Evolutionary conservation across 83 land plant genomes (phyloP).

Genomic region (Thuja plicata): DNA sequence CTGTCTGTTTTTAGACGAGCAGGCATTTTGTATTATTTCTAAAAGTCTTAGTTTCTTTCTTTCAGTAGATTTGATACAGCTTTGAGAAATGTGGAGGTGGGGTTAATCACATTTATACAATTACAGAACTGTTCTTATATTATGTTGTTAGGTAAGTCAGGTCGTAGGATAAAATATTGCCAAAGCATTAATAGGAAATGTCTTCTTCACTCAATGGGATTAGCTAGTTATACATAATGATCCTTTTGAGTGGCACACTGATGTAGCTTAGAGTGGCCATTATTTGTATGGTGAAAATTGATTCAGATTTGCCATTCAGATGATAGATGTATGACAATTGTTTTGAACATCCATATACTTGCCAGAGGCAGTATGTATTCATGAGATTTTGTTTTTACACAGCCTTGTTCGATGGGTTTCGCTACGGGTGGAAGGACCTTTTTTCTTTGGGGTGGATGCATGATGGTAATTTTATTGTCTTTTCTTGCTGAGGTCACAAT

Average conservation of each 20-base stretch:
- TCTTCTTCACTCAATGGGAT: not conserved
- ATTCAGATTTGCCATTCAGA: not conserved
- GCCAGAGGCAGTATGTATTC: not conserved
- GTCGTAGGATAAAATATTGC: not conserved
- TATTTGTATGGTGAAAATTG: not conserved
- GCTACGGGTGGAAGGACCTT: conserved; percentile 98
- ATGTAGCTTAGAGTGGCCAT: not conserved
- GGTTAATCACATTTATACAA: not conserved
- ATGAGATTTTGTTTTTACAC: conserved; percentile 16
- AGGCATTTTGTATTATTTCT: not conserved
- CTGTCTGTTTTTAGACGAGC: not conserved
- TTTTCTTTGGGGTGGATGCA: conserved; percentile 99
- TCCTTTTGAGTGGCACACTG: not conserved
- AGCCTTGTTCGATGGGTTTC: conserved; percentile 99
- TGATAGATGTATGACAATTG: not conserved
- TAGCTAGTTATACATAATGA: not conserved
- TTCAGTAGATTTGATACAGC: not conserved
- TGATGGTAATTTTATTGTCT: conserved; percentile 68
- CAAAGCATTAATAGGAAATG: not conserved
- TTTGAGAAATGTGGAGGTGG: not conserved
- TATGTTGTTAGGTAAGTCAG: not conserved
- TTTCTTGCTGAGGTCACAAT: not conserved
- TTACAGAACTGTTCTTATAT: not conserved
- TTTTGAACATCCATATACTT: not conserved
- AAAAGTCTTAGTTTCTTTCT: not conserved